These are phyloP conservation scores for Suillus luteus DNA, from an alignment of 768 basidiomycete species.

Conservation along the genomic window DNA sequence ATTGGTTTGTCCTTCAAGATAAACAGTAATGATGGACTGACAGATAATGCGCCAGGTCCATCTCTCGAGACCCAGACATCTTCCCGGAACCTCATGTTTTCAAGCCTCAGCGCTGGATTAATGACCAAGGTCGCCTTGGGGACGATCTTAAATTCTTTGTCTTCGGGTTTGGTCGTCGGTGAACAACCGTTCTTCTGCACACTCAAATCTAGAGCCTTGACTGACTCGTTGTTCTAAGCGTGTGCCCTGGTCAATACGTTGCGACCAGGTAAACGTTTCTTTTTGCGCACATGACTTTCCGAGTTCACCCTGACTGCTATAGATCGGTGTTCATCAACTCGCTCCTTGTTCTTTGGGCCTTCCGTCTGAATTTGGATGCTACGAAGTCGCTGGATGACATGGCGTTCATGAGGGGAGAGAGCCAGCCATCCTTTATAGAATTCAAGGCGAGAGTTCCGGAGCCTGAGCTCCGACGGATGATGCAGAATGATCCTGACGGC, in stretches of 20 bases:
- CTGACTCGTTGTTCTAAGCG: neutral
- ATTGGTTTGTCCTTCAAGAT: neutral
- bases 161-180: constrained; percentile 4
- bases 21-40: neutral
- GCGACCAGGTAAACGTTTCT: neutral
- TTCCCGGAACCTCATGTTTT: neutral
- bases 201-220: neutral
- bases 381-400: neutral
- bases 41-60: neutral
- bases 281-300: neutral
- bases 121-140: neutral
- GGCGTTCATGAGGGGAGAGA: neutral
- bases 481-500: neutral
- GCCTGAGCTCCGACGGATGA: neutral
- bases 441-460: neutral
- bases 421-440: neutral
- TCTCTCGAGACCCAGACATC: constrained; percentile 1
- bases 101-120: neutral
- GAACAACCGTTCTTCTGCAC: neutral
- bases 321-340: neutral
- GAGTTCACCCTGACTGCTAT: neutral
- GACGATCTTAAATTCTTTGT: neutral
- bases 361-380: neutral
- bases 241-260: neutral
- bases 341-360: neutral